Evolutionary conservation across 2,329 filamentous ascomycete species (phyloP), one percentile per base, ranked within the genome.

Genomic region (Aspergillus thermomutatus): DNA sequence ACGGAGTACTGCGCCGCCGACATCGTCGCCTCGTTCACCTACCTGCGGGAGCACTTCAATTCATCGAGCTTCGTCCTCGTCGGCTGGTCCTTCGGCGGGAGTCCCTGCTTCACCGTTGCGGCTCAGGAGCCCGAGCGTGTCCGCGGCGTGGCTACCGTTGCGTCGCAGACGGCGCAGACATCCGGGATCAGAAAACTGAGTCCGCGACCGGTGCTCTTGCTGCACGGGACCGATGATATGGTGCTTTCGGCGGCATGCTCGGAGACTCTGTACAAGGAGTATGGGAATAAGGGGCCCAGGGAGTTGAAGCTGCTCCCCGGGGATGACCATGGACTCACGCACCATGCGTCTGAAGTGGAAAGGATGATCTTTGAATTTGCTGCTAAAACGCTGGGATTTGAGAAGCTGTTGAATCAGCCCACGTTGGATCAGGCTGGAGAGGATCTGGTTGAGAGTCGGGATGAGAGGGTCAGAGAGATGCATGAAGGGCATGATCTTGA

Each of bases 1-100:
- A 73, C 65, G 34, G 60, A 64, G 7, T 70, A 69, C 54, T 78
- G 77, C 62, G 64, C 70, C 3, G 55, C 64, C 7, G 76, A 79
- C 56, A 69, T 75, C 0, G 49, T 64, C 8, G 69, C 75, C 9
- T 70, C 69, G 4, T 73, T 79, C 69, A 60, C 69, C 28, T 74
- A 72, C 51, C 65, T 78, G 8, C 49, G 68, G 14, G 57, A 67
- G 14, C 56, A 64, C 26, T 73, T 69, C 58, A 64, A 59, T 0
- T 63, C 74, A 1, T 57, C 55, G n/a, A 66, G 60, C 25, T 77
- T 77, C 60, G 75, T 77, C 5, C 56, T 78, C 14, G 67, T 77
- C 1, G 76, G 77, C 48, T 79, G 75, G 76, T 75, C 71, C 10
- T 77, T 78, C 52, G 75, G 77, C 21, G 72, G 75, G 5, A 75